Base-by-base conservation (phyloP, 2,329 filamentous ascomycete genomes). In the Podosphaera fusca region DNA sequence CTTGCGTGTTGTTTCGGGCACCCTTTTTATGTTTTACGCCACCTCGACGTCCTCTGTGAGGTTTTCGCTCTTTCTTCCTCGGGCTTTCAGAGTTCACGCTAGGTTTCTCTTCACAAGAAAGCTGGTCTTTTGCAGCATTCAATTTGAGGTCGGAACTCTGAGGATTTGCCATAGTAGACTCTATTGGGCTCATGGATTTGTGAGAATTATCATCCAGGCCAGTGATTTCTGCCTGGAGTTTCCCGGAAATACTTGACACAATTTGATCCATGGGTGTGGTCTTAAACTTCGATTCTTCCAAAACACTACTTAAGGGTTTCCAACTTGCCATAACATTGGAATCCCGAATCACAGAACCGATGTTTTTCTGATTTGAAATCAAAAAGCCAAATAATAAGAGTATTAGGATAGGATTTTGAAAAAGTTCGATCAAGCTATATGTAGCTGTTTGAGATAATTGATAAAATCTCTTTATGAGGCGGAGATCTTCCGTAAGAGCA, bases 11-110 rank as follows among this genome's bases (percentile, higher is more conserved):
- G 78, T 71, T 55, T 68, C 68, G 55, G 14, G 49, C 59, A 33
- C 70, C 70, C 59, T 78, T 78, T 60, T 79, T 77, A 59, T 84
- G 80, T 66, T 83, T 82, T 21, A 78, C 76, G 1, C 85, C 84
- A 30, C 84, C 85, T 53, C 85, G 77, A n/a, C 79, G 75, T 3
- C 85, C 85, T 57, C 84, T 75, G 57, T 84, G 82, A 0, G 78
- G 75, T 66, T 83, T 85, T 65, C 80, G 83, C 64, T 63, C 65
- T 42, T 64, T 60, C 49, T 71, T 72, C 46, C 72, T 72, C 14
- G 76, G 74, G 4, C 69, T 68, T 45, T 52, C 34, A 9, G 30
- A n/a, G 21, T 38, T 47, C 14, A 33, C n/a, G 9, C 66, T 56
- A 55, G 60, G 55, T 47, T 64, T 64, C 42, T 70, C 65, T 38